A percentile compares a stretch with the other conserved stretches of the same genome.
phyloP scores from a whole-genome alignment of 2,329 filamentous ascomycete species.

The Neopestalotiopsis clavispora region DNA sequence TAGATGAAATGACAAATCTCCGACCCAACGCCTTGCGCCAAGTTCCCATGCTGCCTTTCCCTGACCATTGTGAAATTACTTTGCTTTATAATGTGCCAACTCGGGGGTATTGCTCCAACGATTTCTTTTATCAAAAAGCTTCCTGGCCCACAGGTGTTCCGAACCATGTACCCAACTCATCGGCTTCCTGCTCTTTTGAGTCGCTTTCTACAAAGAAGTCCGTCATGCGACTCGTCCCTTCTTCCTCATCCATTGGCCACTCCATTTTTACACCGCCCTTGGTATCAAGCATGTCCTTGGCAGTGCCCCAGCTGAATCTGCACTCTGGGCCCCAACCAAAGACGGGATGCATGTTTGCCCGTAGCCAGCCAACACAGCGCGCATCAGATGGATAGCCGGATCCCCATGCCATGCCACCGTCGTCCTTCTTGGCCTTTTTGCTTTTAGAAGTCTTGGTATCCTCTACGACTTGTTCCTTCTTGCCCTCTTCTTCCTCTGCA shows the following conservation, averaged over 20 bases:
- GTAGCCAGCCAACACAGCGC: slow-evolving; percentile 81
- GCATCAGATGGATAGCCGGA: slow-evolving; percentile 92
- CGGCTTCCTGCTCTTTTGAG: slow-evolving; percentile 50
- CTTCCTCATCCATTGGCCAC: slow-evolving; percentile 80
- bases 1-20: not conserved
- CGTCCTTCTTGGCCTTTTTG: not conserved
- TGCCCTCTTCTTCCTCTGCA: slow-evolving; percentile 27
- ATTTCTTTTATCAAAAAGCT: slow-evolving; percentile 63
- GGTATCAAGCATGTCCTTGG: slow-evolving; percentile 89
- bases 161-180: slow-evolving; percentile 83
- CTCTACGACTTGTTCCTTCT: not conserved
- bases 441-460: slow-evolving; percentile 47
- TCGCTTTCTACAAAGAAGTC: slow-evolving; percentile 68
- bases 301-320: slow-evolving; percentile 94
- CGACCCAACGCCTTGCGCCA: not conserved
- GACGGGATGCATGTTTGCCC: slow-evolving; percentile 84
- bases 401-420: slow-evolving; percentile 70
- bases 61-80: not conserved
- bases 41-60: not conserved
- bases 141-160: slow-evolving; percentile 73
- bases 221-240: slow-evolving; percentile 71
- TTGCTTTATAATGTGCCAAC: not conserved
- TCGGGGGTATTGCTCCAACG: no score
- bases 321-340: slow-evolving; percentile 97
- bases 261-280: slow-evolving; percentile 77